These are phyloP conservation scores for Agrocybe pediades DNA, from an alignment of 768 basidiomycete genomes.

Conservation along the genomic window DNA sequence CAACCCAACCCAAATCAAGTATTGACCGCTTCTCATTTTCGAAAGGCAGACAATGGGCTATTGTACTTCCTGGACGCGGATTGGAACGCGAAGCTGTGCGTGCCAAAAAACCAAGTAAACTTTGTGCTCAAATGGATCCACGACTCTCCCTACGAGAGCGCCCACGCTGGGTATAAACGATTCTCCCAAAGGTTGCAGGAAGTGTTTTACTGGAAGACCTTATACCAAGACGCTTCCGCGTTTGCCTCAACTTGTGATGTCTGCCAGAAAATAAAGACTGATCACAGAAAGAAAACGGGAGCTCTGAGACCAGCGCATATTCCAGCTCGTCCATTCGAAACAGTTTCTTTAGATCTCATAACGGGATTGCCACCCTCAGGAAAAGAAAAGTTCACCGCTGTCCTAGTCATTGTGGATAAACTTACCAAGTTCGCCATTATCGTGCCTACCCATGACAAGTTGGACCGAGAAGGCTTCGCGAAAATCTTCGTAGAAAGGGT, in stretches of 20 bases:
- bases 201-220: conserved; percentile 32
- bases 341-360: too few relatives aligned
- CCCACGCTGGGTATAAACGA: conserved; percentile 29
- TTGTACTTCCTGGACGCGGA: conserved; percentile 26
- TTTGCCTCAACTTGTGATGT: conserved; percentile 18
- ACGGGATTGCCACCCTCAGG: too few relatives aligned
- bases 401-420: conserved; percentile 24
- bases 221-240: conserved; percentile 24
- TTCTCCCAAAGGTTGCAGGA: conserved; percentile 22
- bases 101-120: conserved; percentile 19
- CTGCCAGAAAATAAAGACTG: conserved; percentile 27
- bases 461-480: conserved; percentile 25
- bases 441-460: conserved; percentile 14
- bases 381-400: too few relatives aligned
- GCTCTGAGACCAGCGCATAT: too few relatives aligned
- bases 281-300: too few relatives aligned
- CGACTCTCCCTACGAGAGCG: conserved; percentile 21
- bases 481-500: too few relatives aligned
- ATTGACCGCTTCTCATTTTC: too few relatives aligned
- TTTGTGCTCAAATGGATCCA: conserved; percentile 27
- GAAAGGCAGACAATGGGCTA: conserved; percentile 4
- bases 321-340: too few relatives aligned
- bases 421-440: conserved; percentile 23
- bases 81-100: conserved; percentile 26
- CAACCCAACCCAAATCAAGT: too few relatives aligned